A percentile compares a stretch with the other conserved stretches of the same genome.
Evolutionary conservation across 495 filamentous ascomycete species (phyloP).

Genomic region (Trichoderma virens): DNA sequence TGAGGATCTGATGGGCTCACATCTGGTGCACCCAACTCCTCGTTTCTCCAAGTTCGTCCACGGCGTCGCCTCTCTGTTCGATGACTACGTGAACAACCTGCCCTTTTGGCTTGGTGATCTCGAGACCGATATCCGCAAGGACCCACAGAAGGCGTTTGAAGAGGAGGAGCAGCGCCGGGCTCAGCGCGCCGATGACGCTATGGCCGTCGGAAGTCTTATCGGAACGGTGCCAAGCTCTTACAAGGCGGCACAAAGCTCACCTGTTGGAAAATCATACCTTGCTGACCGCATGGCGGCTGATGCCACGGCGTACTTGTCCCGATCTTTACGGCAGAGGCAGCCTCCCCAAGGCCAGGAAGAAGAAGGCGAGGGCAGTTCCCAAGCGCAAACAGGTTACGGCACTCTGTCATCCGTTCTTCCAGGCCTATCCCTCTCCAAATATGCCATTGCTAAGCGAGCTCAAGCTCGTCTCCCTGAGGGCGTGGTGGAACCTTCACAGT

Average conservation of each 20-base stretch:
- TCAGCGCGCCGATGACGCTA: conserved; percentile 74
- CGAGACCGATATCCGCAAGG: conserved; percentile 85
- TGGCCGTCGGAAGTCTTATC: conserved; percentile 80
- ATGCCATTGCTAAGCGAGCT: conserved; percentile 46
- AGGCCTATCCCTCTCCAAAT: conserved; percentile 64
- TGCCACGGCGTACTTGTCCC: conserved; percentile 13
- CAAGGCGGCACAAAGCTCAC: conserved; percentile 54
- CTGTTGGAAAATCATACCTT: conserved; percentile 47
- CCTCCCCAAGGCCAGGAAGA: conserved; percentile 16
- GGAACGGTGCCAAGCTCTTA: conserved; percentile 40
- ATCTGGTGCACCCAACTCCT: conserved; percentile 81
- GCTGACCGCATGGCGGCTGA: conserved; percentile 39
- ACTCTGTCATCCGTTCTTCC: conserved; percentile 56
- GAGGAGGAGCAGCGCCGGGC: conserved; percentile 78
- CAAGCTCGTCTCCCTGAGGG: conserved; percentile 61
- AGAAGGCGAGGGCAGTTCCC: conserved; percentile 22
- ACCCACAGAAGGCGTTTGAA: conserved; percentile 84
- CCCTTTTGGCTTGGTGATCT: conserved; percentile 92
- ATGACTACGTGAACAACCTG: conserved; percentile 90
- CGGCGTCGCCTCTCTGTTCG: conserved; percentile 82
- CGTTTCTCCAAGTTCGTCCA: conserved; percentile 96
- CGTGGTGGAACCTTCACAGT: conserved; percentile 68
- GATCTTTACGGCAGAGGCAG: conserved; percentile 16
- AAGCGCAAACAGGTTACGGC: conserved; percentile 30
- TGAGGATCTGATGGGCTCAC: conserved; percentile 80